Base-by-base conservation (phyloP, 352 stramenopile genomes). In the Phytophthora rubi region DNA sequence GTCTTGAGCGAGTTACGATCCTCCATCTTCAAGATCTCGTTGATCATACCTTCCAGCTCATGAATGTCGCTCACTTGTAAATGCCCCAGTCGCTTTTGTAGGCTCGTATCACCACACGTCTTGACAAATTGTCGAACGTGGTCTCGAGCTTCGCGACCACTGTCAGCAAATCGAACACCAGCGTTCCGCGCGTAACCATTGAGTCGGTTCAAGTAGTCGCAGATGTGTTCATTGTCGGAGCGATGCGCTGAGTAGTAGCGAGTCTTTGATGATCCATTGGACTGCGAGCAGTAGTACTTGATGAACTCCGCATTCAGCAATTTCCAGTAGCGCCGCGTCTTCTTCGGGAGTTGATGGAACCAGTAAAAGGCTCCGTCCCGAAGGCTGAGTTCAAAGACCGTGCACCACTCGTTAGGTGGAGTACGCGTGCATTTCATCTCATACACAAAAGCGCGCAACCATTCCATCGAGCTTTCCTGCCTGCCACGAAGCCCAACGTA, bases 381-480 rank as follows among this genome's bases (percentile, higher is more conserved):
- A 30, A 30, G 28, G 4, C 4, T 30, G 28, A 30, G 28, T 30
- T 30, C 4, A 30, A 30, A 7, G 3, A 5, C 28, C 28, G 6
- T 30, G 28, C 28, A 30, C 28, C 28, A 30, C 3, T 30, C 4
- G 28, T 30, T 30, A 30, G 28, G 28, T 0, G 28, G 28, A 30
- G 28, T 30, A 4, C 6, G 28, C 28, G 28, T 30, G 28, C 4
- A 0, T 30, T 30, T 30, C 28, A 30, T 30, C 28, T 30, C 28
- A 30, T 30, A 30, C 28, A 65, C 37, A 18, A 65, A 65, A 0
- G 45, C 18, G 15, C 48, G 16, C 5, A 65, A n/a, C 58, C 58
- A 65, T 33, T 57, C 32, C 13, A 65, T 65, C 1, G 58, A 65
- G 18, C 35, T 37, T 47, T 65, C 58, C n/a, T 18, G 49, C 47